These are phyloP conservation scores for Podila horticola DNA, from an alignment of 192 early-diverging fungal genomes.

Conservation along the genomic window DNA sequence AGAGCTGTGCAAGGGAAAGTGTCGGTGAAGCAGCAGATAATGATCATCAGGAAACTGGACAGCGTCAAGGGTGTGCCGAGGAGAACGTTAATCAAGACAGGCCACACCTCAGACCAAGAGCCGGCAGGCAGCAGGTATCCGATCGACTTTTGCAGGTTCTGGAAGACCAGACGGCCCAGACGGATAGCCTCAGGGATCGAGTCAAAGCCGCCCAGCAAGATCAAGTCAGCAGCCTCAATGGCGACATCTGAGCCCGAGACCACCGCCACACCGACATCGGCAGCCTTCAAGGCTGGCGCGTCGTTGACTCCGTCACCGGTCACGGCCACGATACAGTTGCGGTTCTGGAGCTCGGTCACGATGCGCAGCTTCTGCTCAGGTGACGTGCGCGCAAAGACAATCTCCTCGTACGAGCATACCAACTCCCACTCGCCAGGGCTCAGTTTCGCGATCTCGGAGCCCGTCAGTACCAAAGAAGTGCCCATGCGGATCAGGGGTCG, in stretches of 20 bases:
- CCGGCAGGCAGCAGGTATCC: conserved; percentile 84
- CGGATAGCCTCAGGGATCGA: conserved; percentile 71
- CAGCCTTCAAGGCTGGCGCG: conserved; percentile 88
- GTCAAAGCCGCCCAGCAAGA: conserved; percentile 62
- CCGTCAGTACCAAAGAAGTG: conserved; percentile 68
- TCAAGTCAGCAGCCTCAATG: conserved; percentile 75
- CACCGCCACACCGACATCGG: conserved; percentile 92
- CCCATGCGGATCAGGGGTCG: conserved; percentile 26
- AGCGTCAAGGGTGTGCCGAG: conserved; percentile 84
- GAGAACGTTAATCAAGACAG: conserved; percentile 81
- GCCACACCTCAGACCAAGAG: conserved; percentile 78
- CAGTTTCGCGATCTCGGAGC: conserved; percentile 70
- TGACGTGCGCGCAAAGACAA: conserved; percentile 89
- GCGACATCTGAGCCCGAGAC: conserved; percentile 85
- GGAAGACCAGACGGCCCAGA: conserved; percentile 84
- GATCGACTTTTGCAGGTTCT: conserved; percentile 90
- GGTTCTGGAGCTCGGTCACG: conserved; percentile 76
- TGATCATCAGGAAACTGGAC: conserved; percentile 79
- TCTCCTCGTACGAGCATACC: conserved; percentile 74
- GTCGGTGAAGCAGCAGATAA: conserved; percentile 64
- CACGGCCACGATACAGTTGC: conserved; percentile 82
- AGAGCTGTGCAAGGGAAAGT: conserved; percentile 71
- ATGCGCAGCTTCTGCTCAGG: conserved; percentile 82
- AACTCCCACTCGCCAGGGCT: conserved; percentile 77
- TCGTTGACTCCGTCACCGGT: conserved; percentile 97